Evolutionary conservation across 2,329 filamentous ascomycete genomes (phyloP), one percentile per base, ranked within the genome.

Genomic region (Hypoxylon sp.): DNA sequence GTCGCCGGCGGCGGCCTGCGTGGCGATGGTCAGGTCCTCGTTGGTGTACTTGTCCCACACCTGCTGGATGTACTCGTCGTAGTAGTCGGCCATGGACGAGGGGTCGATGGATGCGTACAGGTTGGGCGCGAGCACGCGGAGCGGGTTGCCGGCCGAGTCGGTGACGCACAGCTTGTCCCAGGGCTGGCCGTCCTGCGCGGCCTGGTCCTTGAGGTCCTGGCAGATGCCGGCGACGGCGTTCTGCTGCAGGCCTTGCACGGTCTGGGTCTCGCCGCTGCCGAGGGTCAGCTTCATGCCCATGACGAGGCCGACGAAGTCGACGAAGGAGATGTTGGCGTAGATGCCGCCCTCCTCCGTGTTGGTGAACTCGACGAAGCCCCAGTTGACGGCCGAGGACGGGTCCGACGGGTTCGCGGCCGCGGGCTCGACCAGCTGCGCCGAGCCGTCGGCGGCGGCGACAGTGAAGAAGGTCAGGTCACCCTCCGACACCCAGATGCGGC

Each of bases 301-400:
- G 0, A 79, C 72, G 13, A 84, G 72, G 3, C 81, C 74, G 15
- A 82, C 76, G 58, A 81, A 82, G 65, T 83, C 81, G 26, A 83
- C 81, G 53, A 79, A 82, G 43, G 75, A 79, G 50, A 83, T 75
- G 66, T 83, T 82, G 59, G 79, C 78, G 37, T 72, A 81, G 21
- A 82, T 65, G 5, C 71, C 67, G 0, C 73, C 73, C 1, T 72
- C 63, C 0, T 64, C 42, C n/a, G 71, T 78, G 63, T 76, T 77
- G 1, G 79, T 79, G 23, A 83, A 69, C 63, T 83, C 81, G 15
- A 81, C 73, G 50, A 82, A 83, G 0, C 79, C 80, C 79, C 80
- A 83, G 65, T 77, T 77, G 31, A 79, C 66, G 2, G 68, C 72
- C 0, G 76, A 70, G 23, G 75, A 80, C 3, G 79, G 76, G 49